phyloP scores from a whole-genome alignment of 2,329 filamentous ascomycete genomes.

The Colletotrichum somersetense region DNA sequence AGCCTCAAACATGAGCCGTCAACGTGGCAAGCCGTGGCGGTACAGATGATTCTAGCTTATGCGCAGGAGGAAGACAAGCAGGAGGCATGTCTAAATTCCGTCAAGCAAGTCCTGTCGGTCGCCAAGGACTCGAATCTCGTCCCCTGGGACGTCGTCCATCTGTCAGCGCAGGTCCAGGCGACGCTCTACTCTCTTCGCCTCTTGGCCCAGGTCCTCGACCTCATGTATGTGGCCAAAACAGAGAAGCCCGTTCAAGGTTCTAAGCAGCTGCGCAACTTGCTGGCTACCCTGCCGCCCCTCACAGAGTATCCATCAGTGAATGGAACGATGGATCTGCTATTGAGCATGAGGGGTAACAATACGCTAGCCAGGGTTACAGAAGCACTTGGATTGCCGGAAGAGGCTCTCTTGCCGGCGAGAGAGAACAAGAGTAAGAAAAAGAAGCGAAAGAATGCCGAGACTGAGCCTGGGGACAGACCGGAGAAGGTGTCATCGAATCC shows the following conservation, averaged over 20 bases:
- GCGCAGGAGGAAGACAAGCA: slow-evolving; percentile 48
- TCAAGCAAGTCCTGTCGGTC: slow-evolving; percentile 29
- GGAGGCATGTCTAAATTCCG: slow-evolving; percentile 47
- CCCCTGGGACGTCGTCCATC: slow-evolving; percentile 71
- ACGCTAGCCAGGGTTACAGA: slow-evolving; percentile 15
- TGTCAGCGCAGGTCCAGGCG: slow-evolving; percentile 71
- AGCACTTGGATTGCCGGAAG: slow-evolving; percentile 11
- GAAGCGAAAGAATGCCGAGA: slow-evolving; percentile 30
- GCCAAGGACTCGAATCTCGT: slow-evolving; percentile 43
- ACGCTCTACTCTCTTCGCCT: slow-evolving; percentile 73
- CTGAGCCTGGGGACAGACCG: not conserved
- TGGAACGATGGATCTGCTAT: slow-evolving; percentile 20
- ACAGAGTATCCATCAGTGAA: slow-evolving; percentile 33
- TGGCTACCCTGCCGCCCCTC: slow-evolving; percentile 27
- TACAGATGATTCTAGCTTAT: slow-evolving; percentile 37
- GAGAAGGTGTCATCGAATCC: slow-evolving; percentile 34
- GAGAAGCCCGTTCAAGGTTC: not conserved
- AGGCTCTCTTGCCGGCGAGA: slow-evolving; percentile 28
- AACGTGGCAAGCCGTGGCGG: slow-evolving; percentile 31
- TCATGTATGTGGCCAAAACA: slow-evolving; percentile 45
- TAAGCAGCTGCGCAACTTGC: slow-evolving; percentile 14
- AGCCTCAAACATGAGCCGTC: slow-evolving; percentile 42
- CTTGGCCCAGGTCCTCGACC: slow-evolving; percentile 61
- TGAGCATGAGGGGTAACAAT: slow-evolving; percentile 9
- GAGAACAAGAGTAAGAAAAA: slow-evolving; percentile 33